Evolutionary conservation across 164 flowering plant genomes (phyloP).

Genomic region (Macadamia tetraphylla): DNA sequence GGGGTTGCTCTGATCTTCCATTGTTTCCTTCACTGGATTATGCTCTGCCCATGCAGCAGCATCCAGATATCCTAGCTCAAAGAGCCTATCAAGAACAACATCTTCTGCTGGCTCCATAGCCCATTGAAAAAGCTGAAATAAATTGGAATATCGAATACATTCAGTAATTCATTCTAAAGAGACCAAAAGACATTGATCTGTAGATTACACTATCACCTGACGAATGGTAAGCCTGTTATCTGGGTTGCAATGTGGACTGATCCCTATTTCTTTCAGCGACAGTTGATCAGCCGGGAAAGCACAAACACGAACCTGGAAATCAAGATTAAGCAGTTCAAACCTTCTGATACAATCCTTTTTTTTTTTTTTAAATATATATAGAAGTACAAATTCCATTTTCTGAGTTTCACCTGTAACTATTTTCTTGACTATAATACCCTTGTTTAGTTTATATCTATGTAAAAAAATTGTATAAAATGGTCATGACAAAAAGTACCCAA

Average conservation of each 20-base stretch:
- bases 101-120: constrained; percentile 98
- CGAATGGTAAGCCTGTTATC: constrained; percentile 63
- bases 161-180: not conserved
- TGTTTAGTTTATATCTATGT: too few relatives aligned
- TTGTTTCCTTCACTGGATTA: constrained; percentile 56
- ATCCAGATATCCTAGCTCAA: constrained; percentile 85
- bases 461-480: too few relatives aligned
- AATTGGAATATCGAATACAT: not conserved
- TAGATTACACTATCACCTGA: constrained; percentile 43
- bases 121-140: constrained; percentile 81
- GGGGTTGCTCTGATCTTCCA: constrained; percentile 32
- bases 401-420: too few relatives aligned
- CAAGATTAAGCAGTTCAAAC: not conserved
- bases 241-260: constrained; percentile 95
- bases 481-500: too few relatives aligned
- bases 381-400: too few relatives aligned
- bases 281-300: constrained; percentile 82
- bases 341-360: not conserved
- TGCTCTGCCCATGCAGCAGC: constrained; percentile 83
- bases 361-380: too few relatives aligned
- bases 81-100: constrained; percentile 62
- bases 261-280: constrained; percentile 76
- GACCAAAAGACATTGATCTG: not conserved
- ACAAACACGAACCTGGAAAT: constrained; percentile 77
- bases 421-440: too few relatives aligned